Evolutionary conservation across 225 moss, liverwort and hornwort genomes (phyloP), one percentile per base, ranked within the genome.

Genomic region (Marchantia polymorpha): DNA sequence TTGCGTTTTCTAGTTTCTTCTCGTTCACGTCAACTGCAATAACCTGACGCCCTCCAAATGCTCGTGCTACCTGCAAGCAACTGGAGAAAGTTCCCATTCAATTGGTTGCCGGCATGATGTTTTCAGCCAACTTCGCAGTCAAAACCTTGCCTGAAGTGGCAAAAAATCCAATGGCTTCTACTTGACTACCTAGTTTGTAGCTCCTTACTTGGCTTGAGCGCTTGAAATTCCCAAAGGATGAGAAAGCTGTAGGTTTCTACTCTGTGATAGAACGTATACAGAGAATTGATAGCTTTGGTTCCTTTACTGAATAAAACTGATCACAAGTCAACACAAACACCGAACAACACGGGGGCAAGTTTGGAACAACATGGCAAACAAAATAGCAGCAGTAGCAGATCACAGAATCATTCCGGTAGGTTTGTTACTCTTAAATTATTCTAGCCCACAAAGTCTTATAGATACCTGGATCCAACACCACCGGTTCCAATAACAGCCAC

Each of bases 21-120:
- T 93, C 95, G 82, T 85, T 90, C 73, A 99, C 84, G 80, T 99
- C 99, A 66, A 99, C 87, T 80, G 93, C 99, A 83, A 99, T 92
- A 52, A 99, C 89, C 70, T 91, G 86, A 78, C 92, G 91, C 72
- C 92, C 95, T 76, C 99, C 95, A 85, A 99, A 95, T n/a, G 99
- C 99, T 75, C 92, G 91, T 61, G 99, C 95, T 81, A 99, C 88
- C 92, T 99, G 99, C 91, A 99, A 80, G 78, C 93, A 95, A 75
- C 94, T 95, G 92, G 81, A 80, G 59, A 31, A 6, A 31, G 31
- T 19, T 8, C 60, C 39, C 39, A 16, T 55, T 74, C 73, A 74
- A 29, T 51, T 49, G 0, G 49, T 23, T 29, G 29, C 27, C 26
- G 12, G 15, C 13, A 58, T 58, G 56, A 9, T 3, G 49, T 71